Conservation (phyloP, 1,139 yeast species). For the Trichomonascaceae sp. region DNA sequence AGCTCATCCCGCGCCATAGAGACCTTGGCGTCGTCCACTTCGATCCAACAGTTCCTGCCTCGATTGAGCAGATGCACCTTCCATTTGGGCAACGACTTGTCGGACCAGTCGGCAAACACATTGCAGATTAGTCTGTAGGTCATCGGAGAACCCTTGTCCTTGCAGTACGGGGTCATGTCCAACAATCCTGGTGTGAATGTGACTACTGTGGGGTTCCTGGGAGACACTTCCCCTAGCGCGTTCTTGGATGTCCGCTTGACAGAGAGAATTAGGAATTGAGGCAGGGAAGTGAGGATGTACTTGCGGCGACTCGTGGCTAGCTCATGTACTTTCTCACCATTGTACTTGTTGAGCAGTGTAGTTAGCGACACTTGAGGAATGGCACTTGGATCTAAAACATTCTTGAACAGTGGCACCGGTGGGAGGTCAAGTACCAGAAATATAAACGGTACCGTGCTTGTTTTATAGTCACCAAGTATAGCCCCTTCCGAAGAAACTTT, state of each 20-base stretch:
- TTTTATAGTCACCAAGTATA: constrained; percentile 4
- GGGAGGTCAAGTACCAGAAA: constrained; percentile 48
- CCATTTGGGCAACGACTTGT: constrained; percentile 27
- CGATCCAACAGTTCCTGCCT: constrained; percentile 39
- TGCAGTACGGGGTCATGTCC: constrained; percentile 29
- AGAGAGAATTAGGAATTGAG: constrained; percentile 42
- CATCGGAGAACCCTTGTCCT: constrained; percentile 11
- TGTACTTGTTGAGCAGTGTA: constrained; percentile 36
- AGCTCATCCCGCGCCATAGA: constrained; percentile 41
- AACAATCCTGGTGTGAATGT: constrained; percentile 38
- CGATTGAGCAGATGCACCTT: constrained; percentile 38
- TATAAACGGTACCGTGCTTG: constrained; percentile 37
- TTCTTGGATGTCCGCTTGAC: constrained; percentile 38
- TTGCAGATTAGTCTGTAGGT: constrained; percentile 39
- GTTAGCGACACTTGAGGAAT: constrained; percentile 43
- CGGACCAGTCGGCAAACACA: constrained; percentile 33
- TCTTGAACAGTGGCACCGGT: constrained; percentile 38
- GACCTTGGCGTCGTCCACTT: constrained; percentile 40
- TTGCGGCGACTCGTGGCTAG: constrained; percentile 25
- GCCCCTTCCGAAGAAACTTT: constrained; percentile 13
- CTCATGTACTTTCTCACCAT: constrained; percentile 24
- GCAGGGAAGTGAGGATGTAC: constrained; percentile 35
- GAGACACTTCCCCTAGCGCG: constrained; percentile 21
- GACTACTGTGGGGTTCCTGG: constrained; percentile 51
- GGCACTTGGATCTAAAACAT: constrained; percentile 12